Evolutionary conservation across 2,329 filamentous ascomycete genomes (phyloP), one percentile per base, ranked within the genome.

Genomic region (Arthrobotrys megalospora): DNA sequence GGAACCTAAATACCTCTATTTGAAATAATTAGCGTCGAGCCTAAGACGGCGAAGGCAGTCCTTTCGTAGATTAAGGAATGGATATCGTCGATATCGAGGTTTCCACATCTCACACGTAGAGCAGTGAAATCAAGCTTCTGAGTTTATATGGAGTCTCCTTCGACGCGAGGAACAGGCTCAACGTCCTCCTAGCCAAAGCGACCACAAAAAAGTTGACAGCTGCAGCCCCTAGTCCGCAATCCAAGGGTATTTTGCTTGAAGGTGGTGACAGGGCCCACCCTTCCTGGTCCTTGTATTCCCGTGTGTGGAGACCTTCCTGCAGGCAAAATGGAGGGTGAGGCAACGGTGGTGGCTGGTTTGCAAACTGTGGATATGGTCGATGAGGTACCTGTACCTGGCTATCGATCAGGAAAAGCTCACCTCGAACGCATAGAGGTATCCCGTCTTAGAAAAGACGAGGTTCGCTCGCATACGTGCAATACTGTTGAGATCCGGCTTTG

Each of bases 271-370:
- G 52, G 69, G 69, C 50, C 76, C 68, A 70, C 53, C 48, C 43
- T 73, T 67, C 62, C 68, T 75, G 64, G 67, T 68, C 72, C 66
- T 75, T 76, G 77, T 75, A 71, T 70, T 69, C 66, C 64, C 79
- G 76, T 68, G 70, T 69, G 73, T 72, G 68, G 68, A 72, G 60
- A 58, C 34, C 50, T 69, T 55, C 60, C 67, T 68, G 52, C 60
- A 62, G 73, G 60, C 36, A 73, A 64, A 69, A 63, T 50, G 80
- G 76, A 80, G 80, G 80, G 71, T 80, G 70, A 75, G 69, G 70
- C 72, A 81, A 80, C 79, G 60, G 73, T 50, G 72, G 72, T 77
- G 73, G 73, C 73, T 77, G 73, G 73, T 77, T 62, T 36, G 41
- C 52, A 58, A 62, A 68, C 45, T 52, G 19, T 47, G 14, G 14